Percentiles rank a stretch among this genome's conserved stretches.
phyloP scores from a whole-genome alignment of 371 early-diverging fungal species.

The Mortierella sp. region DNA sequence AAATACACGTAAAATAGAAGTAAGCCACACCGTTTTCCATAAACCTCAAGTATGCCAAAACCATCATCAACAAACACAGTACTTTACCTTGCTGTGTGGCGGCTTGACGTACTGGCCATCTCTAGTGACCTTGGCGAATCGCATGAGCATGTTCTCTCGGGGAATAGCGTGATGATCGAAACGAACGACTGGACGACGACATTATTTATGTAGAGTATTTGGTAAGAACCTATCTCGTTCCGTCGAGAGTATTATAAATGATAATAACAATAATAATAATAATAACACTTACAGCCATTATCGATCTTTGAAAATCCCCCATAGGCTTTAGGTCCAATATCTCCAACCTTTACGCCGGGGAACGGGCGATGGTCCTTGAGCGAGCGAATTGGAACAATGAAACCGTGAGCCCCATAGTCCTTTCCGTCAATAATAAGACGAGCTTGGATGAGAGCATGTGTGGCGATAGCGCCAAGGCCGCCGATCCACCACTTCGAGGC shows the following conservation, averaged over 20 bases:
- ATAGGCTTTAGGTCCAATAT: constrained; percentile 89
- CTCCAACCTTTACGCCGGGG: constrained; percentile 88
- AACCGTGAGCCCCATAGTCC: constrained; percentile 83
- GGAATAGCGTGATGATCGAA: constrained; percentile 83
- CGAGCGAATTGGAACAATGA: constrained; percentile 88
- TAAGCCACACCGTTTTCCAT: not conserved
- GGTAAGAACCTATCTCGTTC: not conserved
- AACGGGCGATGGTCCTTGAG: constrained; percentile 67
- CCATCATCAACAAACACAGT: not conserved
- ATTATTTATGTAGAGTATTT: constrained; percentile 41
- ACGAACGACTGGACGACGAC: constrained; percentile 72
- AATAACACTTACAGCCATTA: constrained; percentile 82
- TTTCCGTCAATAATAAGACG: constrained; percentile 82
- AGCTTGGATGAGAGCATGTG: constrained; percentile 90
- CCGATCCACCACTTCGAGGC: constrained; percentile 88
- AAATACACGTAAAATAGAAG: not conserved
- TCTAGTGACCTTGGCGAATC: constrained; percentile 76
- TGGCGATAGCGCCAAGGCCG: constrained; percentile 71
- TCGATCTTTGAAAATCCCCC: constrained; percentile 80
- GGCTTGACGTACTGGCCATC: constrained; percentile 77
- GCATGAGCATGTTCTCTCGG: constrained; percentile 84
- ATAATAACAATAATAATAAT: constrained; percentile 41
- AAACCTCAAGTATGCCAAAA: too few species aligned
- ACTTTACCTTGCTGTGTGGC: constrained; percentile 58
- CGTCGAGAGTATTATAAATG: not conserved